These are phyloP conservation scores for Metschnikowia picachoensis DNA, from an alignment of 805 yeast genomes.

Conservation along the genomic window DNA sequence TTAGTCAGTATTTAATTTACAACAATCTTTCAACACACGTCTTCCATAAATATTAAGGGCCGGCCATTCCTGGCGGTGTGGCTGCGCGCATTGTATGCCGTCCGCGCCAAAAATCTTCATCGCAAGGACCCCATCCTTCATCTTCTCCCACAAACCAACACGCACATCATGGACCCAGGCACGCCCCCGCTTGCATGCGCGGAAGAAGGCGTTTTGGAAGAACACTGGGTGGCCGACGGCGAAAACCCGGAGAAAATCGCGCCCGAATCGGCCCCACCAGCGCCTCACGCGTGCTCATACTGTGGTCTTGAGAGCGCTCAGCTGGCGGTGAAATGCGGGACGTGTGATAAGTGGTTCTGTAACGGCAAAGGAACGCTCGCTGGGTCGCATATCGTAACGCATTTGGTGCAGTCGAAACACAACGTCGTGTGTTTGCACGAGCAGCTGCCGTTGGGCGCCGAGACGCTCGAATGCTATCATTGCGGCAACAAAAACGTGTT, in stretches of 20 bases:
- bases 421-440: conserved; percentile 70
- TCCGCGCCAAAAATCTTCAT: neutral
- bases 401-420: conserved; percentile 77
- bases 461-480: conserved; percentile 81
- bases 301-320: conserved; percentile 69
- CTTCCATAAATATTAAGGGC: too few species aligned
- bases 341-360: conserved; percentile 87
- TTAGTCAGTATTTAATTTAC: too few species aligned
- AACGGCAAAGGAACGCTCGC: conserved; percentile 57
- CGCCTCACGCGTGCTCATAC: conserved; percentile 44
- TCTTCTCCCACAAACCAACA: neutral
- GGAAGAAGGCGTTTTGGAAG: neutral
- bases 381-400: conserved; percentile 82
- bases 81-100: too few species aligned
- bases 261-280: neutral
- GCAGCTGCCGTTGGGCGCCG: conserved; percentile 82
- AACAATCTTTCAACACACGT: too few species aligned
- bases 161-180: conserved; percentile 5
- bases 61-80: too few species aligned
- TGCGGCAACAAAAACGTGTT: conserved; percentile 82
- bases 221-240: conserved; percentile 1
- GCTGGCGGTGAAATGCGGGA: conserved; percentile 69
- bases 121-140: conserved; percentile 2
- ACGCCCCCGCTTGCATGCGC: neutral
- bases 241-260: neutral